Evolutionary conservation across 1,284 basidiomycete genomes (phyloP).

Genomic region (Apiotrichum gracile): DNA sequence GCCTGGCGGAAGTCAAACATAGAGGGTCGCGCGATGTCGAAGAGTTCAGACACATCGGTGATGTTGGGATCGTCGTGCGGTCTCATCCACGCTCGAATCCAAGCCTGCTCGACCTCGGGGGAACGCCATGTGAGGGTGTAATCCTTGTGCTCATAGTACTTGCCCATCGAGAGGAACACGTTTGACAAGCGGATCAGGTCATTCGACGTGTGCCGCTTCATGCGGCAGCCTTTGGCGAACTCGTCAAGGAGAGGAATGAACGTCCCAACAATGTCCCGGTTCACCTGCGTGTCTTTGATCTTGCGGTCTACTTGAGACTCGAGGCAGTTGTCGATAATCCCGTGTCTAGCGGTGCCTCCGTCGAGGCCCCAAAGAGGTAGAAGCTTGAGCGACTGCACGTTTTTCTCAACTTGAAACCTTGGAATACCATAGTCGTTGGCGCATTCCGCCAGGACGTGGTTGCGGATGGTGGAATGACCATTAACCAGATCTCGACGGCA

Average conservation of each 20-base stretch:
- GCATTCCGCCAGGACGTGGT: conserved; percentile 13
- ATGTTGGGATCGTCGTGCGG: conserved; percentile 10
- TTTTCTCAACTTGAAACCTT: conserved; percentile 12
- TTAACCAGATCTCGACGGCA: conserved; percentile 14
- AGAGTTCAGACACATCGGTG: conserved; percentile 2
- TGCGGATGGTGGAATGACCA: conserved; percentile 9
- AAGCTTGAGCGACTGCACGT: conserved; percentile 8
- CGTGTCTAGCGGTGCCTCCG: conserved; percentile 7
- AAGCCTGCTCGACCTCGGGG: conserved; percentile 5
- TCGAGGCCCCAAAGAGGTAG: conserved; percentile 14
- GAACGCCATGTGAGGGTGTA: conserved; percentile 10
- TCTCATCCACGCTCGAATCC: conserved; percentile 8
- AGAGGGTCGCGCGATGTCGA: conserved; percentile 6
- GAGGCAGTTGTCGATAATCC: conserved; percentile 9
- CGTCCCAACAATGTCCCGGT: conserved; percentile 8
- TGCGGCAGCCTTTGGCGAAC: conserved; percentile 13
- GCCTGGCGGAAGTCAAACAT: conserved; percentile 12
- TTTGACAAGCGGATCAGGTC: conserved; percentile 4
- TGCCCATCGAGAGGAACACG: conserved; percentile 9
- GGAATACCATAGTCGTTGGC: conserved; percentile 15
- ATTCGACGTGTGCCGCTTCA: background rate
- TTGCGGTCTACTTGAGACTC: conserved; percentile 13
- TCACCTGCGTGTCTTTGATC: conserved; percentile 6
- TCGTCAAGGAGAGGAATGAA: conserved; percentile 7
- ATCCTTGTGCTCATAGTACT: conserved; percentile 12